These are phyloP conservation scores for Rubus idaeus DNA, from an alignment of 306 rosid genomes.

Conservation along the genomic window DNA sequence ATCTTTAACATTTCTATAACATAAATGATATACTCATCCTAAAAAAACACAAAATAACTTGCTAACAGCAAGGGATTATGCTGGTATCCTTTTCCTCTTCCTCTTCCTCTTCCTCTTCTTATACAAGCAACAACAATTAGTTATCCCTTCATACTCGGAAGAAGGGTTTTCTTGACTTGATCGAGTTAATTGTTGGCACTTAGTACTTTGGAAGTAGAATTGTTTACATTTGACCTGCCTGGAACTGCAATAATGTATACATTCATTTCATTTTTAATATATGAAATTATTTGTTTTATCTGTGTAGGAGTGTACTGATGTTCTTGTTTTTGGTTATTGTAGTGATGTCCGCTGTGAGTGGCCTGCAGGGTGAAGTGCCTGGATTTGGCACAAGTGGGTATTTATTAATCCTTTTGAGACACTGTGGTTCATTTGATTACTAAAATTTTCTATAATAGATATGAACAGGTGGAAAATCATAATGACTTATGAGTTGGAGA, in stretches of 20 bases:
- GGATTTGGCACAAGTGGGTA: conserved; percentile 78
- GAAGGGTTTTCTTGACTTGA: not conserved
- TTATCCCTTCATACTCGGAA: not conserved
- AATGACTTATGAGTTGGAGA: not conserved
- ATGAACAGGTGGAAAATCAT: not conserved
- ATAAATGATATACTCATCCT: not conserved
- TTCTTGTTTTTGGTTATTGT: conserved; percentile 35
- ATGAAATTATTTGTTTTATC: not conserved
- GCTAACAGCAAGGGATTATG: not conserved
- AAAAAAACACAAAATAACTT: not conserved
- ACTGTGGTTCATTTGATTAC: conserved; percentile 10
- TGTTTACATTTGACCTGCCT: not conserved
- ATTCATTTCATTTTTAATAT: conserved; percentile 5
- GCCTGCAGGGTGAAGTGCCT: conserved; percentile 65
- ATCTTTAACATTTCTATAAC: not conserved
- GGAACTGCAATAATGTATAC: not conserved
- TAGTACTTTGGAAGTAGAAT: not conserved
- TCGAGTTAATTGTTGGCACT: not conserved
- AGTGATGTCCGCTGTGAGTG: conserved; percentile 96
- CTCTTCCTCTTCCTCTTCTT: not conserved
- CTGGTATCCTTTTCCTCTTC: not conserved
- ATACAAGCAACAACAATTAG: not conserved
- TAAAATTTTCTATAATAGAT: not conserved
- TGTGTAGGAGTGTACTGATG: not conserved
- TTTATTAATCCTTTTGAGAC: conserved; percentile 27